phyloP scores from a whole-genome alignment of 2,329 filamentous ascomycete genomes.

The Penicillium sp. region DNA sequence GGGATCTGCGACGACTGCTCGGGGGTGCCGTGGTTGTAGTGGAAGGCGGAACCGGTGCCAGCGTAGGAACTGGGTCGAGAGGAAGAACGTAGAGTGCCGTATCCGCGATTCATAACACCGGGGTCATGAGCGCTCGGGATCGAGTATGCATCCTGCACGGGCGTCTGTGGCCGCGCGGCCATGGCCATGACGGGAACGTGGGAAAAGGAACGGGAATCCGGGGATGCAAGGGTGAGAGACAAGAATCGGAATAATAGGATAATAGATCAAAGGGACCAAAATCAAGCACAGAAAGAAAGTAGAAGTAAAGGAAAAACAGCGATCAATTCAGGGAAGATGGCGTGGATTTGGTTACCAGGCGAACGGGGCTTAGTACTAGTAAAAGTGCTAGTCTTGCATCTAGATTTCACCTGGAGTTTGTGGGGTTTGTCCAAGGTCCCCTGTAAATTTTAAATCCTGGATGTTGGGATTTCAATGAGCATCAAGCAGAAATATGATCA shows the following conservation, averaged over 20 bases:
- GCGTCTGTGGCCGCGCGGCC: constrained; percentile 40
- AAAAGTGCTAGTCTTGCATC: not conserved
- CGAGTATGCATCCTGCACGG: constrained; percentile 41
- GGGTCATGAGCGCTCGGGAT: constrained; percentile 32
- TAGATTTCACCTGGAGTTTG: not conserved
- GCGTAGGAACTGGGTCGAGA: constrained; percentile 45
- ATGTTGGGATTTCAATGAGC: not conserved
- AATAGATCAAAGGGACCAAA: not conserved
- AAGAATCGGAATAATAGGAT: not conserved
- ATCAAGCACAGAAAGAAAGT: constrained; percentile 2
- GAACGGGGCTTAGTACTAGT: constrained; percentile 19
- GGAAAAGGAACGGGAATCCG: not conserved
- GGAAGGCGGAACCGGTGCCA: constrained; percentile 37
- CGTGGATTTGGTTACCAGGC: constrained; percentile 32
- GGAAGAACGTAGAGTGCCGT: constrained; percentile 29
- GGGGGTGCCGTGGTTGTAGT: constrained; percentile 34
- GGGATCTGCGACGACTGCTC: constrained; percentile 32
- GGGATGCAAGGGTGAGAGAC: not conserved
- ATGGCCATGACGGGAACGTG: constrained; percentile 36
- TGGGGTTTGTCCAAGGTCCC: not conserved
- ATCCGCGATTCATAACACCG: constrained; percentile 32
- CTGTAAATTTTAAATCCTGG: not conserved
- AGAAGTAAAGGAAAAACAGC: constrained; percentile 16
- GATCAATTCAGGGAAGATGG: constrained; percentile 10
- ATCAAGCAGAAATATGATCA: not conserved